A percentile compares a stretch with the other conserved stretches of the same genome.
Conservation (phyloP, 2,329 filamentous ascomycete species). For the Corinectria fuckeliana region DNA sequence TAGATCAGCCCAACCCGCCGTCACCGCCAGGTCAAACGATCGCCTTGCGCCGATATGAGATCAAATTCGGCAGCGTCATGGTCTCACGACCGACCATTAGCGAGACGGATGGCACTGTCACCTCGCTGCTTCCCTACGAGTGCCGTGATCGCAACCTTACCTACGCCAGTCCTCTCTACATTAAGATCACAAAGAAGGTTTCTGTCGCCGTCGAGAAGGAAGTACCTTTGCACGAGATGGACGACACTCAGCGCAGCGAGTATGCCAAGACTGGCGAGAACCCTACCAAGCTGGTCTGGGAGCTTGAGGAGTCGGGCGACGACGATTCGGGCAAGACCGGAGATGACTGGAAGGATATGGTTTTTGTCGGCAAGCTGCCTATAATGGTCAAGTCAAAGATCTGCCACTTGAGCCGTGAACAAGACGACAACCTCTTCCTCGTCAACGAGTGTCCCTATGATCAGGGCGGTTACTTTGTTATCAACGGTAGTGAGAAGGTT, state of each 20-base stretch:
- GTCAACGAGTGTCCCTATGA: conserved; percentile 98
- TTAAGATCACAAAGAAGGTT: conserved; percentile 85
- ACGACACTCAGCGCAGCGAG: conserved; percentile 66
- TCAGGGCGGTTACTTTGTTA: conserved; percentile 98
- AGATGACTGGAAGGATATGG: conserved; percentile 67
- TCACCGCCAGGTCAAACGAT: conserved; percentile 79
- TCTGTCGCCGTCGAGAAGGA: conserved; percentile 81
- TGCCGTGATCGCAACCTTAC: conserved; percentile 95
- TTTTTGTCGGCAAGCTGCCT: conserved; percentile 94
- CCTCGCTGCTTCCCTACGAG: conserved; percentile 89
- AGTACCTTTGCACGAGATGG: conserved; percentile 70
- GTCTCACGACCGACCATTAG: conserved; percentile 90
- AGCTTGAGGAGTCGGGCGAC: conserved; percentile 63
- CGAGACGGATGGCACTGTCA: conserved; percentile 89
- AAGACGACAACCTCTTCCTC: conserved; percentile 84
- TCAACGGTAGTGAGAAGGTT: conserved; percentile 99
- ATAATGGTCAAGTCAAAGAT: conserved; percentile 99
- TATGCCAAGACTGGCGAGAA: conserved; percentile 61
- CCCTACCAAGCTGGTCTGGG: conserved; percentile 66
- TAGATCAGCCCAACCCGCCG: conserved; percentile 89
- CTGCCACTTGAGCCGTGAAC: conserved; percentile 84
- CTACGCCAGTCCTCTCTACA: conserved; percentile 90
- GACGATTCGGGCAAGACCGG: conserved; percentile 60
- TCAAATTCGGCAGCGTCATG: conserved; percentile 90
- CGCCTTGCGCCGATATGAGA: conserved; percentile 88